Base-by-base conservation (phyloP, 176 grass and related monocot genomes). In the Cocos nucifera region DNA sequence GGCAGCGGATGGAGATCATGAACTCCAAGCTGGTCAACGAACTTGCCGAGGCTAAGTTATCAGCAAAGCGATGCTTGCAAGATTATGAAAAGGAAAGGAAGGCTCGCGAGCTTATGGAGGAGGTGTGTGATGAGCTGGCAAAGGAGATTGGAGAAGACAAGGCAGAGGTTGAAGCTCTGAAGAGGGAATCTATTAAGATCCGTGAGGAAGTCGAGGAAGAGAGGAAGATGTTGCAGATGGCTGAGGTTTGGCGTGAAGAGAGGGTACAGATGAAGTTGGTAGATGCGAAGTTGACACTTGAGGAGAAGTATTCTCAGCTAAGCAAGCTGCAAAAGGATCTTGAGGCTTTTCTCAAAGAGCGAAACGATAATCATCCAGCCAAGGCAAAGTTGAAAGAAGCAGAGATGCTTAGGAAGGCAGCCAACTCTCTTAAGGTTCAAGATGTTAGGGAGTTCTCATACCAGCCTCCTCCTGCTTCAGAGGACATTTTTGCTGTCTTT, bases 221-320 rank as follows among this genome's bases (percentile, higher is more conserved):
- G 12, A 64, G 62, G 8, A 64, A 64, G 6, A 64, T 51, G 62
- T 50, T 64, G 48, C 62, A 64, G 39, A 50, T 64, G 39, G 48
- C 62, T 17, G 62, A 64, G 62, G 44, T 64, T 51, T 64, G 62
- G 62, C 48, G 62, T 24, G 62, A 64, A 51, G 62, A 64, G 19
- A 64, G 62, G 17, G 62, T 64, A 10, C 62, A 64, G 44, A 50
- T 51, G 62, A 64, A 64, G 62, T 22, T 64, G 62, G 22, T 64
- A 16, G 62, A 64, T 64, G 18, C 62, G 3, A 64, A 51, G 3
- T 19, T 64, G n/a, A 50, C 25, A 22, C 62, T 64, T 22, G 48
- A 64, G 19, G 62, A 64, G 62, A 64, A 51, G 50, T 51, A 64
- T 24, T 30, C 62, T 23, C 44, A 64, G 44, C 23, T 64, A 22